A percentile compares a stretch with the other conserved stretches of the same genome.
These are phyloP conservation scores for Boechera retrofracta DNA, from an alignment of 345 rosid species.

Conservation along the genomic window DNA sequence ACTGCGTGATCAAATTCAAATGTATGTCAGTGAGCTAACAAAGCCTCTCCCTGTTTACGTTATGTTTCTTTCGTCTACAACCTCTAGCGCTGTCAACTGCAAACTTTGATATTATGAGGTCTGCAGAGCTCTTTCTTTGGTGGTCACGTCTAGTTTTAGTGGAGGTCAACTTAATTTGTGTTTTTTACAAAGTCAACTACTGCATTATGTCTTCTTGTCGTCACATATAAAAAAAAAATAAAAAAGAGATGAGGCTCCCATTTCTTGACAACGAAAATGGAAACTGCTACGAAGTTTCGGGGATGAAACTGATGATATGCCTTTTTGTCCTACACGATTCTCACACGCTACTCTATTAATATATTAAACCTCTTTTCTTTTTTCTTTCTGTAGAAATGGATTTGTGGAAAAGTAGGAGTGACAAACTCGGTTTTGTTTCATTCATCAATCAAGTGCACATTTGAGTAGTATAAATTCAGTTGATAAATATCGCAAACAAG, in stretches of 20 bases:
- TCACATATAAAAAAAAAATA: slow-evolving; percentile 8
- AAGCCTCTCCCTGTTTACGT: no score
- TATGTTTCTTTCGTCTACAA: no score
- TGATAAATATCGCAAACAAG: slow-evolving; percentile 14
- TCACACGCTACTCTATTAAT: slow-evolving; percentile 21
- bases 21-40: no score
- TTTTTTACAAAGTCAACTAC: slow-evolving; percentile 29
- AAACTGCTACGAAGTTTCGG: slow-evolving; percentile 43
- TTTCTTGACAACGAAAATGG: slow-evolving; percentile 38
- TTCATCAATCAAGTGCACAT: not conserved
- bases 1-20: no score
- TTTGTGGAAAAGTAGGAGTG: slow-evolving; percentile 32
- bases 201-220: slow-evolving; percentile 2
- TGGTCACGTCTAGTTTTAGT: slow-evolving; percentile 25
- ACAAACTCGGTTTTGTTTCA: slow-evolving; percentile 21
- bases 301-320: not conserved
- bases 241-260: slow-evolving; percentile 18
- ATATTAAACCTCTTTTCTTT: slow-evolving; percentile 1
- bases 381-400: not conserved
- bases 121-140: slow-evolving; percentile 7
- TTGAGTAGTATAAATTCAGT: slow-evolving; percentile 31
- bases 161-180: slow-evolving; percentile 28
- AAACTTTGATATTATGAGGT: not conserved
- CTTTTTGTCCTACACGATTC: slow-evolving; percentile 16
- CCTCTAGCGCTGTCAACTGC: no score